A percentile compares a stretch with the other conserved stretches of the same genome.
Conservation (phyloP, 768 basidiomycete genomes). For the Fistulinella prunicolor region DNA sequence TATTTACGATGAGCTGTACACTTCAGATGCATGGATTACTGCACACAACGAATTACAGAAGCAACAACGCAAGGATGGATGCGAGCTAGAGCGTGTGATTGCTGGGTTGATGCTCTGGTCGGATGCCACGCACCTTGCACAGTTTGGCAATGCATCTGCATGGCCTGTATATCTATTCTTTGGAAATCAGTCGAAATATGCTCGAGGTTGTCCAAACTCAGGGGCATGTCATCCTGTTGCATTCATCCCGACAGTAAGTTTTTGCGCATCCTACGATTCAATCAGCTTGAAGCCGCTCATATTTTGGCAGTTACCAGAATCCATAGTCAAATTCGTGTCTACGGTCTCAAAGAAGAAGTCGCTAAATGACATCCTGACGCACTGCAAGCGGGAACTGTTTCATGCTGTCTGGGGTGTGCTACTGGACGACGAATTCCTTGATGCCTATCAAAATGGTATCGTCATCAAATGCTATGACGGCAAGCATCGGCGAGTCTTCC, state of each 20-base stretch:
- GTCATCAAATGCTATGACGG: slow-evolving; percentile 2
- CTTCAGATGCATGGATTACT: not conserved
- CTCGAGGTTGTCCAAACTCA: not conserved
- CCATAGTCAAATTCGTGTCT: not conserved
- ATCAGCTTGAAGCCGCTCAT: not conserved
- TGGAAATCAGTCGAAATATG: not conserved
- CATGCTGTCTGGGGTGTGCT: slow-evolving; percentile 2
- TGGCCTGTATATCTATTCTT: slow-evolving; percentile 6
- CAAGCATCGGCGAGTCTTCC: not conserved
- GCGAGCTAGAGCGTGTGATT: slow-evolving; percentile 9
- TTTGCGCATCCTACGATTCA: not conserved
- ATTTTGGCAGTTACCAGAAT: slow-evolving; percentile 2
- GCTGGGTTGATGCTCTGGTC: not conserved
- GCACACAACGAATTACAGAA: slow-evolving; percentile 15
- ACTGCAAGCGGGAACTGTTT: slow-evolving; percentile 2
- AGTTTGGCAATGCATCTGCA: slow-evolving; percentile 11
- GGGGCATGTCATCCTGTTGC: not conserved
- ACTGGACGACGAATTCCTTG: not conserved
- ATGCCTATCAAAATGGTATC: slow-evolving; percentile 2
- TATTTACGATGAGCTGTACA: not conserved
- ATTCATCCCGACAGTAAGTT: slow-evolving; percentile 13
- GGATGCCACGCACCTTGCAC: slow-evolving; percentile 8
- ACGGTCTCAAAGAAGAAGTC: not conserved
- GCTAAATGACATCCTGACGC: not conserved
- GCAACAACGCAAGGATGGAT: slow-evolving; percentile 6